These are phyloP conservation scores for Saturnispora ahearnii DNA, from an alignment of 805 yeast species.

Conservation along the genomic window DNA sequence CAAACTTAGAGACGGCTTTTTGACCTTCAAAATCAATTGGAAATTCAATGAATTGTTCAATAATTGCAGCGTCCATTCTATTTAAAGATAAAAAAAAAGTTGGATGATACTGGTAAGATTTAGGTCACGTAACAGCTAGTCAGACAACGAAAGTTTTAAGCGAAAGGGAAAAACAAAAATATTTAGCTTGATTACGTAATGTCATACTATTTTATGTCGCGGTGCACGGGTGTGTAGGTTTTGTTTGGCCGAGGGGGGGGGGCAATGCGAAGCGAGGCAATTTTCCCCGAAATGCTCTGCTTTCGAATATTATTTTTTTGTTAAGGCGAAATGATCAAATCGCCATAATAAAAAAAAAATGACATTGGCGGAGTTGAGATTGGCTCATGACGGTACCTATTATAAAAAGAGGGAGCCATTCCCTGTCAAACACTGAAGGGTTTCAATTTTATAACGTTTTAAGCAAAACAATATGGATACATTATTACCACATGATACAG, in stretches of 20 bases:
- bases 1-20: constrained; percentile 31
- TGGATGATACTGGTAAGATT: no score
- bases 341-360: neutral
- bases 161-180: no score
- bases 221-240: no score
- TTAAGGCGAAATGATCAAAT: neutral
- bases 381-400: neutral
- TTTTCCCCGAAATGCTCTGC: neutral
- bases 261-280: neutral
- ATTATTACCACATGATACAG: constrained; percentile 17
- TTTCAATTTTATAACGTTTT: no score
- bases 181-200: no score
- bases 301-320: neutral
- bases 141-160: no score
- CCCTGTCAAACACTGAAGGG: neutral
- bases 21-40: constrained; percentile 49
- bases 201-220: no score
- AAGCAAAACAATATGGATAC: constrained; percentile 1
- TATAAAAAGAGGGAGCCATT: no score
- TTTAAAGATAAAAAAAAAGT: no score
- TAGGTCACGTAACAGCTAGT: no score
- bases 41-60: constrained; percentile 21
- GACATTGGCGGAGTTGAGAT: neutral
- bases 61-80: constrained; percentile 11
- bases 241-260: neutral